Evolutionary conservation across 306 rosid species (phyloP).

Genomic region (peach (Prunus persica)): Prunus_persica_NCBIv2 NC_034012.1:14993501-14994000

Average conservation of each 20-base stretch:
- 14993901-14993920: no score
- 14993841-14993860: neutral
- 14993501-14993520: neutral
- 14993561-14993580: neutral
- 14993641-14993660: neutral
- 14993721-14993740: neutral
- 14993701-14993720: no score
- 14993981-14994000: neutral
- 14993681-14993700: neutral
- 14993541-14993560: neutral
- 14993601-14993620: neutral
- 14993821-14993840: conserved; percentile 5
- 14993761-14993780: conserved; percentile 11
- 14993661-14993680: neutral
- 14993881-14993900: no score
- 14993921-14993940: no score
- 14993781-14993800: neutral
- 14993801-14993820: neutral
- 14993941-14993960: no score
- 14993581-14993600: neutral
- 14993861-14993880: no score
- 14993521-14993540: neutral
- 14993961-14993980: neutral
- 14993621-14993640: neutral
- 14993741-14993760: neutral